Conservation (phyloP, 2,329 filamentous ascomycete genomes). For the Aureobasidium sp. region DNA sequence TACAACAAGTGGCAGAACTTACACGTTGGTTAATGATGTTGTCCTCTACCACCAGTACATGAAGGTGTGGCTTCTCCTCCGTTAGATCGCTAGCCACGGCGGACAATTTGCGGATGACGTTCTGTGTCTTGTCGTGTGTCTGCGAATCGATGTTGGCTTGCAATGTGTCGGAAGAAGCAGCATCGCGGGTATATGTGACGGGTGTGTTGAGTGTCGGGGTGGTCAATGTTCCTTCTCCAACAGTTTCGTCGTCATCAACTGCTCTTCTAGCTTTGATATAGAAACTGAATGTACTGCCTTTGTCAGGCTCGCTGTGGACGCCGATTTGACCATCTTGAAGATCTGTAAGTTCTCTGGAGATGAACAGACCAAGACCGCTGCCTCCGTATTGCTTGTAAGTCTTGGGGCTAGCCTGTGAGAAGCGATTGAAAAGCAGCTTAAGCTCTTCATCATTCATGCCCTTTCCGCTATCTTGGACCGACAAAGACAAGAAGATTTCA, state of each 20-base stretch:
- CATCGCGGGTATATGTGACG: background rate
- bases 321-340: constrained; percentile 63
- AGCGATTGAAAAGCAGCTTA: constrained; percentile 55
- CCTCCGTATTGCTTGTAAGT: constrained; percentile 64
- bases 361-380: constrained; percentile 61
- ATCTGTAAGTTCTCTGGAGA: constrained; percentile 59
- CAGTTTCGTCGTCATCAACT: background rate
- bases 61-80: constrained; percentile 2
- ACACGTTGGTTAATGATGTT: constrained; percentile 23
- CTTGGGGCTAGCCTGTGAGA: constrained; percentile 60
- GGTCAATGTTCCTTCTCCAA: background rate
- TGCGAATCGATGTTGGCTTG: background rate
- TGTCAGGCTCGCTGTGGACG: constrained; percentile 50
- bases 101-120: background rate
- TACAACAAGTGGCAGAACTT: background rate
- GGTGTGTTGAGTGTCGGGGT: constrained; percentile 1
- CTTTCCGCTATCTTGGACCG: constrained; percentile 31
- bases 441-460: constrained; percentile 30
- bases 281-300: constrained; percentile 59
- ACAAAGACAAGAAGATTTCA: constrained; percentile 30
- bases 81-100: background rate
- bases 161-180: background rate
- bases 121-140: background rate
- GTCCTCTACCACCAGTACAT: constrained; percentile 26
- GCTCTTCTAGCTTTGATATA: constrained; percentile 54